These are phyloP conservation scores for Pterocarpus santalinus DNA, from an alignment of 306 rosid species.

Conservation along the genomic window DNA sequence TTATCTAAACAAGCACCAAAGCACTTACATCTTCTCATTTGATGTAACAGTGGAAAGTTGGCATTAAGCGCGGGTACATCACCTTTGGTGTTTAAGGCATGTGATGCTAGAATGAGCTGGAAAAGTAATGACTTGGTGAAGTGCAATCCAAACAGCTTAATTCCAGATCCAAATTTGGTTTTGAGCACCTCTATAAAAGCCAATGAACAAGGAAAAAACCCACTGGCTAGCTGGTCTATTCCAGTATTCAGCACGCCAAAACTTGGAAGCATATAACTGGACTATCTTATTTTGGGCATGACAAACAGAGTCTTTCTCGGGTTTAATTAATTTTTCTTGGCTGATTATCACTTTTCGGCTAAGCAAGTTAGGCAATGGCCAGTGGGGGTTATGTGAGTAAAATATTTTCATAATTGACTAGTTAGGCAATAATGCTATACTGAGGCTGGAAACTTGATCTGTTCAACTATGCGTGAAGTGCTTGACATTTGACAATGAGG, in stretches of 20 bases:
- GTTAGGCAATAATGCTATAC: constrained; percentile 53
- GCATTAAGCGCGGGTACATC: constrained; percentile 7
- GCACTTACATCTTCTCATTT: constrained; percentile 6
- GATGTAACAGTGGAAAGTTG: constrained; percentile 42
- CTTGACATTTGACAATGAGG: constrained; percentile 48
- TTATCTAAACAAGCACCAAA: not conserved
- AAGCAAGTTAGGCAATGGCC: constrained; percentile 70
- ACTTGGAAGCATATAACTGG: constrained; percentile 2
- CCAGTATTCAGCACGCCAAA: constrained; percentile 28
- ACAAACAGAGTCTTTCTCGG: constrained; percentile 51
- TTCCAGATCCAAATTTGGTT: constrained; percentile 41
- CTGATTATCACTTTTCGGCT: constrained; percentile 53
- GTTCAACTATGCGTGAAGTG: constrained; percentile 23
- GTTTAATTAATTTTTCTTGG: constrained; percentile 51
- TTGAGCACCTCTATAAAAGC: constrained; percentile 35
- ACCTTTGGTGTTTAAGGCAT: constrained; percentile 35
- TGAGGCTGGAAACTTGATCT: constrained; percentile 30
- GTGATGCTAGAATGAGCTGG: constrained; percentile 46
- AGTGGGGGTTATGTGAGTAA: constrained; percentile 39
- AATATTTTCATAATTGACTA: constrained; percentile 22
- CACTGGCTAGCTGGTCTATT: constrained; percentile 24
- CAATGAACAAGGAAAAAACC: constrained; percentile 15
- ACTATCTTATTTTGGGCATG: constrained; percentile 50
- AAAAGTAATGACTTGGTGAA: constrained; percentile 28
- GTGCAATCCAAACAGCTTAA: constrained; percentile 30